Evolutionary conservation across 163 green algal genomes (phyloP), one percentile per base, ranked within the genome.

Genomic region (Chlamydomonas reinhardtii): DNA sequence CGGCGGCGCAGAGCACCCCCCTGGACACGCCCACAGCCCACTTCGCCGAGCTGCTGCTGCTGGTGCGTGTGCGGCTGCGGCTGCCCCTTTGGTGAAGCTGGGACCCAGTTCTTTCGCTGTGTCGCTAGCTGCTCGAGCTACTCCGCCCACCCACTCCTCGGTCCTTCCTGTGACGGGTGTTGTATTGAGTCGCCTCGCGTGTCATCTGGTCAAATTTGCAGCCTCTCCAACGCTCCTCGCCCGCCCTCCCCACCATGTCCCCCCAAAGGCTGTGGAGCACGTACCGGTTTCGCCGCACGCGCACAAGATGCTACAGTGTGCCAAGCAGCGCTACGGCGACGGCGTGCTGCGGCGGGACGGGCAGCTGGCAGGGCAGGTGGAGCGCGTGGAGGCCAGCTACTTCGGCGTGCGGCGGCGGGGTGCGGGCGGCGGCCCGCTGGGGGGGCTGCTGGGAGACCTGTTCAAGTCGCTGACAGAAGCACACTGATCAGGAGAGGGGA

Each of bases 1-100:
- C 32, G 15, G 14, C 54, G 19, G 48, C 11, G 12, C 39, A 15
- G 27, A 29, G 17, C 27, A 35, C 35, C 35, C n/a, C 34, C 68
- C 34, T 86, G 27, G 59, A 86, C 59, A 87, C 61, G 5, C 82
- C 82, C 82, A 82, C 82, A 4, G 72, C 34, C 14, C 72, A 79
- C 72, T 70, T 87, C 72, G 39, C 82, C 61, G 71, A 87, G 61
- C 72, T 87, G 2, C 25, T 82, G 82, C 72, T 87, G n/a, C 37
- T 75, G 72, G 82, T 82, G 31, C 5, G 82, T 73, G 52, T 27
- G 32, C 31, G 0, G 66, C n/a, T 14, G 39, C 39, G 39, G n/a
- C n/a, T n/a, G n/a, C n/a, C n/a, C n/a, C n/a, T n/a, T n/a, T n/a
- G n/a, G n/a, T n/a, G n/a, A n/a, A n/a, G n/a, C n/a, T n/a, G n/a